Conservation (phyloP, 441 rosid genomes). For the Sinapis alba region DNA sequence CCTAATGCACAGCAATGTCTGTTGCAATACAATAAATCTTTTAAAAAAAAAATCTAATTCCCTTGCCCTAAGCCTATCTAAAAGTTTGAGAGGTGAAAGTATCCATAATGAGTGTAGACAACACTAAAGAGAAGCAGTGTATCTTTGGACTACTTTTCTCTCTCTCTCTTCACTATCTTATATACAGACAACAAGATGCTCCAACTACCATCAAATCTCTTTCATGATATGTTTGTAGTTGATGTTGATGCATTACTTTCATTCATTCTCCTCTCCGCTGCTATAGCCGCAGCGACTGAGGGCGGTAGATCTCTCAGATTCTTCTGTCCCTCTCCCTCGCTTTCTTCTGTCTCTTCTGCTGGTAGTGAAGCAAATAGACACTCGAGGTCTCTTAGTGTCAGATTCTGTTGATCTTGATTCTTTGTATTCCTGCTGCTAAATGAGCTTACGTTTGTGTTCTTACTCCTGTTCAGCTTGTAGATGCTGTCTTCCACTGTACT, state of each 20-base stretch:
- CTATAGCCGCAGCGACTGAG: conserved; percentile 78
- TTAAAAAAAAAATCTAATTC: neutral
- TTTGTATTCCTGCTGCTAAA: conserved; percentile 83
- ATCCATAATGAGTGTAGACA: conserved; percentile 14
- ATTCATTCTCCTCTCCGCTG: conserved; percentile 86
- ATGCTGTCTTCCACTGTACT: conserved; percentile 94
- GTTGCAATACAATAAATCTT: neutral
- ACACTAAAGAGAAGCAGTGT: neutral
- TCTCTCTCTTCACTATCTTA: conserved; percentile 16
- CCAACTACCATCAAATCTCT: conserved; percentile 19
- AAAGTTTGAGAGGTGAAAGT: neutral
- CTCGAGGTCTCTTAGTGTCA: conserved; percentile 83
- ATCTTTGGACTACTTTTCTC: conserved; percentile 21
- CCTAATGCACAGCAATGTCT: neutral
- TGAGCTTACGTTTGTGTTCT: conserved; percentile 53
- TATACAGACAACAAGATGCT: conserved; percentile 56
- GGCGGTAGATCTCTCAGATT: conserved; percentile 81
- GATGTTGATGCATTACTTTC: conserved; percentile 40
- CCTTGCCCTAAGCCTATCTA: conserved; percentile 18
- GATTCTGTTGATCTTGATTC: conserved; percentile 82
- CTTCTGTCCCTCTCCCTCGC: conserved; percentile 41
- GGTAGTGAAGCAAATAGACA: conserved; percentile 63
- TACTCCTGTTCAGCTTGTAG: conserved; percentile 83
- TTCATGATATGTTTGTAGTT: conserved; percentile 19
- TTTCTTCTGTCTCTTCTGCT: conserved; percentile 45